These are phyloP conservation scores for Ambrosia artemisiifolia DNA, from an alignment of 129 eudicot species.

Conservation along the genomic window DNA sequence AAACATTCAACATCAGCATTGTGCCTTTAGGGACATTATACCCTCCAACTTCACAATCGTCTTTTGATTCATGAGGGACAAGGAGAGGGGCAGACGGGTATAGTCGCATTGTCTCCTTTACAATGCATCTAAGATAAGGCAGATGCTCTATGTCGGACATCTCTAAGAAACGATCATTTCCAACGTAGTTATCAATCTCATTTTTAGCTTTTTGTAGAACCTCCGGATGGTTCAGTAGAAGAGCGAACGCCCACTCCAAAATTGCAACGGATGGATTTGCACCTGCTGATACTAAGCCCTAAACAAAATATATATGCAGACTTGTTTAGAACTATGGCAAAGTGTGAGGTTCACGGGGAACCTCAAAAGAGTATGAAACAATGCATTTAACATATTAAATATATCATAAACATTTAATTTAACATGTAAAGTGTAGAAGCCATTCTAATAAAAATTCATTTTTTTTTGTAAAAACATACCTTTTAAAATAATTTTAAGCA, in stretches of 20 bases:
- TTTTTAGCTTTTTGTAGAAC: conserved; percentile 29
- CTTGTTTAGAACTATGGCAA: not conserved
- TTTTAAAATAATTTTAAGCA: no score
- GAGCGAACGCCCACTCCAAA: conserved; percentile 35
- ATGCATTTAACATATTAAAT: no score
- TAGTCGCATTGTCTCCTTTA: conserved; percentile 33
- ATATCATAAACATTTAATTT: no score
- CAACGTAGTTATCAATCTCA: conserved; percentile 19
- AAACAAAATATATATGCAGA: not conserved
- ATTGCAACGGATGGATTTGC: conserved; percentile 20
- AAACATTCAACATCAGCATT: conserved; percentile 30
- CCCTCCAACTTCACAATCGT: conserved; percentile 30
- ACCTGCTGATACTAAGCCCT: conserved; percentile 31
- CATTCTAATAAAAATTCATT: no score
- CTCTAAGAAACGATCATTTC: conserved; percentile 19
- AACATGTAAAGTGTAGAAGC: no score
- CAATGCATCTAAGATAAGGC: conserved; percentile 35
- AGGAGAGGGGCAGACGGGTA: conserved; percentile 34
- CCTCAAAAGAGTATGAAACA: no score
- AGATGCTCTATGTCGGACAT: conserved; percentile 24
- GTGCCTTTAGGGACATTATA: conserved; percentile 27
- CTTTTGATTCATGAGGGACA: conserved; percentile 31
- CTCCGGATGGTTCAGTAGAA: conserved; percentile 27
- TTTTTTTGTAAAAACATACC: no score
- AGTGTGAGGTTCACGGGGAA: no score